Conservation (phyloP, 768 basidiomycete species). For the Kwoniella sp. region DNA sequence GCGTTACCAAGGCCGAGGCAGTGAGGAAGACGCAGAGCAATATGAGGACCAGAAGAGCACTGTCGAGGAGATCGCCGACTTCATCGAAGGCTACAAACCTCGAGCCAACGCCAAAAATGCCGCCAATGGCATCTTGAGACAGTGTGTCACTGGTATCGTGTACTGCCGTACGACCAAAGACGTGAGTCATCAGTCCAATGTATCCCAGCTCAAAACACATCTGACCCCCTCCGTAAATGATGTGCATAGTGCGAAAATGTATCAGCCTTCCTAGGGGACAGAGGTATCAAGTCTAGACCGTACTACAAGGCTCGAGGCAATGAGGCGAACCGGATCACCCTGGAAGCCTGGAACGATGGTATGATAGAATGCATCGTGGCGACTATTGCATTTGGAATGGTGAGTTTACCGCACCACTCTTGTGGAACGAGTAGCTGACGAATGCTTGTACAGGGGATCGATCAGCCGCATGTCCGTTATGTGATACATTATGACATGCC, state of each 20-base stretch:
- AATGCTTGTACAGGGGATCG: conserved; percentile 45
- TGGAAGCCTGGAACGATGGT: conserved; percentile 41
- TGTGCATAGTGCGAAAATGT: conserved; percentile 53
- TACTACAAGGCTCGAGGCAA: conserved; percentile 15
- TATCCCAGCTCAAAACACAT: too few species aligned
- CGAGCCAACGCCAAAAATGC: conserved; percentile 28
- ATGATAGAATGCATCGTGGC: conserved; percentile 42
- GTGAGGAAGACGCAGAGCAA: conserved; percentile 13
- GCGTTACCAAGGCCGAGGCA: conserved; percentile 33
- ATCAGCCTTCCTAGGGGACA: conserved; percentile 30
- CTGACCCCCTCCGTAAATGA: too few species aligned
- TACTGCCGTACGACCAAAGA: conserved; percentile 46
- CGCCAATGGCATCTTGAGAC: conserved; percentile 27
- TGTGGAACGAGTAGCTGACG: too few species aligned
- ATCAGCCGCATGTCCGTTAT: conserved; percentile 56
- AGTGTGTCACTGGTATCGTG: conserved; percentile 50
- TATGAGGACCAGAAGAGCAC: conserved; percentile 22
- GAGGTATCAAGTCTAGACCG: conserved; percentile 34
- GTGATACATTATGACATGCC: conserved; percentile 56
- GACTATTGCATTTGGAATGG: conserved; percentile 57
- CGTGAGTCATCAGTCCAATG: conserved; percentile 36
- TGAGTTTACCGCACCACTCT: conserved; percentile 16
- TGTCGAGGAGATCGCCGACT: conserved; percentile 44
- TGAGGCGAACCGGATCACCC: conserved; percentile 15
- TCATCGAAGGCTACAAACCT: conserved; percentile 38